Evolutionary conservation across 139 green algal species (phyloP).

Genomic region (Trebouxia sp.): DNA sequence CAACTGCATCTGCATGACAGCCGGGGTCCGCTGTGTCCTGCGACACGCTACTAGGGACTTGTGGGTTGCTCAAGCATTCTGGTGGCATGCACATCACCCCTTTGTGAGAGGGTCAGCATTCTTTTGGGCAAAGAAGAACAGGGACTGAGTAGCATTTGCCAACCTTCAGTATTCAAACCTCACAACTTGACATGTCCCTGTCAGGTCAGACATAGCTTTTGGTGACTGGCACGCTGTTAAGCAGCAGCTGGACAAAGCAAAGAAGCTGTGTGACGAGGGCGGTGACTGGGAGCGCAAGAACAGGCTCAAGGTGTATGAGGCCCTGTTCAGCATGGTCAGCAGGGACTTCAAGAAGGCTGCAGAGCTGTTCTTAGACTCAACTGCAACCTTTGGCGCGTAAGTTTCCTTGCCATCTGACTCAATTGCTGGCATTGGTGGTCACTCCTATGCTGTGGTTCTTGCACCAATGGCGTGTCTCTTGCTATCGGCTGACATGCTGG

Average conservation of each 20-base stretch:
- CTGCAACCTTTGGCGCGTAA: conserved; percentile 94
- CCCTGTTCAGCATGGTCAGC: conserved; percentile 81
- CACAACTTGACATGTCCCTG: background rate
- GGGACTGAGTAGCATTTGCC: too few relatives aligned
- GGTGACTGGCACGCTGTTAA: conserved; percentile 79
- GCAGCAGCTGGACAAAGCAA: conserved; percentile 61
- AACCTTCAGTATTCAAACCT: too few relatives aligned
- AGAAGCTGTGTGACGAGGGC: conserved; percentile 82
- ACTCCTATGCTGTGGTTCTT: background rate
- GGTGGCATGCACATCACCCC: too few relatives aligned
- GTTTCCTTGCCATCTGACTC: background rate
- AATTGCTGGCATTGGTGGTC: too few relatives aligned
- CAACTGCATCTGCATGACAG: too few relatives aligned
- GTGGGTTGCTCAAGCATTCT: too few relatives aligned
- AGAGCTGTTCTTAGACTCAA: conserved; percentile 90
- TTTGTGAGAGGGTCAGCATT: too few relatives aligned
- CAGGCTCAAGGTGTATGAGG: conserved; percentile 99
- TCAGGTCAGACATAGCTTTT: conserved; percentile 80
- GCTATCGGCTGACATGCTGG: too few relatives aligned
- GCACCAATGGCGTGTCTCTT: too few relatives aligned
- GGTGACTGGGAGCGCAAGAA: conserved; percentile 99
- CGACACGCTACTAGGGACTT: too few relatives aligned
- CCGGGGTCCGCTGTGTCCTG: too few relatives aligned
- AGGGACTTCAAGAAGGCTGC: conserved; percentile 86
- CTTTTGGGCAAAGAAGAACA: too few relatives aligned